phyloP scores from a whole-genome alignment of 2,329 filamentous ascomycete species.

The Stagonosporopsis rhizophila region DNA sequence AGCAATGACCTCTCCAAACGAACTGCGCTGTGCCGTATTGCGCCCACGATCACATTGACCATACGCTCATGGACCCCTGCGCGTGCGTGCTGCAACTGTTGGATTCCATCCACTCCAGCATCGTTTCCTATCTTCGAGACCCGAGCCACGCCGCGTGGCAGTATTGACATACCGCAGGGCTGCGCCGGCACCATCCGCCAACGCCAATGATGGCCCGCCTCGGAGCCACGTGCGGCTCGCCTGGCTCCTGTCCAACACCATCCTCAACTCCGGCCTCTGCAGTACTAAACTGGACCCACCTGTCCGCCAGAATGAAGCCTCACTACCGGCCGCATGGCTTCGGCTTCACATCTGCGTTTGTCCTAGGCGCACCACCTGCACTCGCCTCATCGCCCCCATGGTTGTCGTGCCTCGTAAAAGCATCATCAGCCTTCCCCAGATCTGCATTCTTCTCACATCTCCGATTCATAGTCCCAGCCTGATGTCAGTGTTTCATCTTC shows the following conservation, averaged over 20 bases:
- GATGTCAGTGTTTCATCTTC: no score
- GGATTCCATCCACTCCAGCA: slow-evolving; percentile 12
- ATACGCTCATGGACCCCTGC: slow-evolving; percentile 5
- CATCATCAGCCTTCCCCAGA: slow-evolving; percentile 29
- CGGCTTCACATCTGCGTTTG: slow-evolving; percentile 20
- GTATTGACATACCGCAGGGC: slow-evolving; percentile 20
- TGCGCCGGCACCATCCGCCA: slow-evolving; percentile 9
- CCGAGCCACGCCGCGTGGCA: slow-evolving; percentile 16
- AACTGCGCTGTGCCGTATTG: slow-evolving; percentile 23
- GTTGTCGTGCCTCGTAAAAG: slow-evolving; percentile 29
- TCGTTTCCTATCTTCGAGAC: not conserved
- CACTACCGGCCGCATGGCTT: slow-evolving; percentile 32
- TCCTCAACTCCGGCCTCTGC: slow-evolving; percentile 21
- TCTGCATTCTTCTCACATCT: slow-evolving; percentile 3
- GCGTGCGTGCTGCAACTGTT: slow-evolving; percentile 26
- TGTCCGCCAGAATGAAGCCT: slow-evolving; percentile 19
- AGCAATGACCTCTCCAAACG: slow-evolving; percentile 17
- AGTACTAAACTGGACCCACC: slow-evolving; percentile 23
- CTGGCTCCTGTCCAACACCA: slow-evolving; percentile 20
- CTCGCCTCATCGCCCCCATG: slow-evolving; percentile 32
- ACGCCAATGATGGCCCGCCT: slow-evolving; percentile 34
- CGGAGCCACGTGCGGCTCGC: slow-evolving; percentile 33
- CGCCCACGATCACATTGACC: not conserved
- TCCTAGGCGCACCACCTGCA: slow-evolving; percentile 19
- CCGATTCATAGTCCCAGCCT: not conserved